Evolutionary conservation across 352 stramenopile species (phyloP).

Genomic region (Pythium diclinum): DNA sequence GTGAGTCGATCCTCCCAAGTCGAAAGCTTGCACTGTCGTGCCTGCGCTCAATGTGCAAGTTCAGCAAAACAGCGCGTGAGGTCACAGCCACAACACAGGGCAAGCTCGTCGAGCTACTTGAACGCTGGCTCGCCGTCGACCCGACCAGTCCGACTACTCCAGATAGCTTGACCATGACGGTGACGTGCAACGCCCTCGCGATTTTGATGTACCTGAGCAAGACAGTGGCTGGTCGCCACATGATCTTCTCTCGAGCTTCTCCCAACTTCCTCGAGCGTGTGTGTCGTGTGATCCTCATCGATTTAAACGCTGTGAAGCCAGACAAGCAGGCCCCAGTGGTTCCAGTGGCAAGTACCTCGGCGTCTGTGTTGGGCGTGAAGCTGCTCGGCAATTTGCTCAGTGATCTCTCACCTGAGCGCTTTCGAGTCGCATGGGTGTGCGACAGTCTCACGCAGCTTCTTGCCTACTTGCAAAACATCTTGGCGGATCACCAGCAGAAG

Average conservation of each 20-base stretch:
- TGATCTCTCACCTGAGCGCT: constrained; percentile 26
- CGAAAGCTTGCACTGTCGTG: constrained; percentile 31
- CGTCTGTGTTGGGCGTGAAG: constrained; percentile 33
- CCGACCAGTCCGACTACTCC: background rate
- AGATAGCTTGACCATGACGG: background rate
- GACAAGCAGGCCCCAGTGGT: background rate
- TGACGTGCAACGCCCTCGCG: constrained; percentile 29
- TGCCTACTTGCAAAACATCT: constrained; percentile 27
- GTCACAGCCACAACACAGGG: constrained; percentile 21
- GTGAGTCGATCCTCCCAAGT: constrained; percentile 10
- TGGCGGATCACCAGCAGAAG: constrained; percentile 39
- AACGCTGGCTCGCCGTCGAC: constrained; percentile 20
- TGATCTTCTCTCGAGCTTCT: constrained; percentile 26
- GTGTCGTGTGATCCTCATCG: constrained; percentile 18
- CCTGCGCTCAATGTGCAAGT: constrained; percentile 39
- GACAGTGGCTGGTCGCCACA: constrained; percentile 19
- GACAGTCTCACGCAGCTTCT: constrained; percentile 31
- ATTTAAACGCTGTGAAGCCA: constrained; percentile 12
- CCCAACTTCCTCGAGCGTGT: constrained; percentile 24
- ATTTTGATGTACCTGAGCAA: constrained; percentile 36
- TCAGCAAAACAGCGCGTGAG: constrained; percentile 31
- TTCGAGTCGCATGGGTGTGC: constrained; percentile 29
- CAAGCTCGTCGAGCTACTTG: constrained; percentile 33
- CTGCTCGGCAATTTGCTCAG: constrained; percentile 47
- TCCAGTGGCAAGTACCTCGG: background rate